Conservation (phyloP, 1,284 basidiomycete species). For the Trichosporon sp. region DNA sequence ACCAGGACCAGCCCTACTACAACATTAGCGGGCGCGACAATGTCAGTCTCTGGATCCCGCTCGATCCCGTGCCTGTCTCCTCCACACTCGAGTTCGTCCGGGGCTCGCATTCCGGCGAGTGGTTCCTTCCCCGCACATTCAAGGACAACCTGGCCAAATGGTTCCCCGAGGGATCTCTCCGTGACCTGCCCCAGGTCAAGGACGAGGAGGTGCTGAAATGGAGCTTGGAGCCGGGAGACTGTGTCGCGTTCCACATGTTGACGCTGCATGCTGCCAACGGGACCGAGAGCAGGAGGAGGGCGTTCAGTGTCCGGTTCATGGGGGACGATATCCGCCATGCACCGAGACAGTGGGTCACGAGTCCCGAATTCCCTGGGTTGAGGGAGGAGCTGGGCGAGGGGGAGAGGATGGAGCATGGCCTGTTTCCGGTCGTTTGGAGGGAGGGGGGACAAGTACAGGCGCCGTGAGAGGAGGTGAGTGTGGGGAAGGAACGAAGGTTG, state of each 20-base stretch:
- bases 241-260: constrained; percentile 33
- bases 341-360: constrained; percentile 27
- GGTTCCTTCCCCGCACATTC: constrained; percentile 33
- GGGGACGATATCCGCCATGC: constrained; percentile 28
- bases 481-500: too few species aligned
- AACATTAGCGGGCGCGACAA: constrained; percentile 26
- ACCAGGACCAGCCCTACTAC: constrained; percentile 36
- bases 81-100: constrained; percentile 30
- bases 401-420: constrained; percentile 24
- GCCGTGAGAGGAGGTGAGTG: neutral
- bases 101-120: constrained; percentile 28
- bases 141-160: constrained; percentile 34
- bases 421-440: constrained; percentile 31
- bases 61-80: constrained; percentile 26
- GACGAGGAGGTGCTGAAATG: constrained; percentile 28
- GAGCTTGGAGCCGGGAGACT: constrained; percentile 28
- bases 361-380: constrained; percentile 29
- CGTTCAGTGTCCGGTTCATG: constrained; percentile 27
- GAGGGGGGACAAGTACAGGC: constrained; percentile 13
- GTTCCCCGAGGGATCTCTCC: constrained; percentile 31
- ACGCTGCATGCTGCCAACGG: constrained; percentile 32
- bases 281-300: constrained; percentile 18
- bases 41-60: constrained; percentile 32
- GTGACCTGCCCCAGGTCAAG: constrained; percentile 29
- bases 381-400: constrained; percentile 24